A percentile compares a stretch with the other conserved stretches of the same genome.
Conservation (phyloP, 192 early-diverging fungal species). For the Backusella westeae region DNA sequence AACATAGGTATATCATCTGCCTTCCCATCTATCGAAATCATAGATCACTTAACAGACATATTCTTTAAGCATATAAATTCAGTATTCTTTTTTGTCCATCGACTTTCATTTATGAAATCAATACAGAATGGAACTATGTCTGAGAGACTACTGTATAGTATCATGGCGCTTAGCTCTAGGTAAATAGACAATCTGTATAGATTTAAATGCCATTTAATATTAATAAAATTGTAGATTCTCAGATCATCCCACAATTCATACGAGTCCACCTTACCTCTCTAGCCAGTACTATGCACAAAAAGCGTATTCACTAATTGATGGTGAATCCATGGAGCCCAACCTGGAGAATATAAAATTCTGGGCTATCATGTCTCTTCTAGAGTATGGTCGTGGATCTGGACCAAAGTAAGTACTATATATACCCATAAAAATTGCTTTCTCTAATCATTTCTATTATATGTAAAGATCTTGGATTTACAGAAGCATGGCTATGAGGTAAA, state of each 20-base stretch:
- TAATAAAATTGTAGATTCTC: slow-evolving; percentile 32
- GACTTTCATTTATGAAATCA: slow-evolving; percentile 39
- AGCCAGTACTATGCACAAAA: slow-evolving; percentile 47
- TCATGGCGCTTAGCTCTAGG: slow-evolving; percentile 46
- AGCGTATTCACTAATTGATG: slow-evolving; percentile 35
- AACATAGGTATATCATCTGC: background rate
- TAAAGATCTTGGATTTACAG: slow-evolving; percentile 48
- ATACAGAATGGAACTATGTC: slow-evolving; percentile 43
- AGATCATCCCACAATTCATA: slow-evolving; percentile 38
- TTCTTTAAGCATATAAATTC: slow-evolving; percentile 49
- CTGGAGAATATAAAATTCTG: slow-evolving; percentile 42
- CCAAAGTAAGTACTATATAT: slow-evolving; percentile 9
- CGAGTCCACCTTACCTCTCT: slow-evolving; percentile 43
- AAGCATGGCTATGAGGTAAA: slow-evolving; percentile 33
- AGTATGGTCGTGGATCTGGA: slow-evolving; percentile 30
- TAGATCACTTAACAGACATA: slow-evolving; percentile 40
- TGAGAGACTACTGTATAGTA: slow-evolving; percentile 38
- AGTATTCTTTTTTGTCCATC: slow-evolving; percentile 47
- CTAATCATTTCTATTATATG: background rate
- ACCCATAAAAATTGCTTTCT: background rate
- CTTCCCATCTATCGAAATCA: slow-evolving; percentile 41
- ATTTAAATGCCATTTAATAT: background rate
- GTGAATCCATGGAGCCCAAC: slow-evolving; percentile 36
- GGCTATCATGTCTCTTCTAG: slow-evolving; percentile 27
- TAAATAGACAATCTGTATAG: background rate